phyloP scores from a whole-genome alignment of 2,329 filamentous ascomycete genomes.

The Fusarium sp. region DNA sequence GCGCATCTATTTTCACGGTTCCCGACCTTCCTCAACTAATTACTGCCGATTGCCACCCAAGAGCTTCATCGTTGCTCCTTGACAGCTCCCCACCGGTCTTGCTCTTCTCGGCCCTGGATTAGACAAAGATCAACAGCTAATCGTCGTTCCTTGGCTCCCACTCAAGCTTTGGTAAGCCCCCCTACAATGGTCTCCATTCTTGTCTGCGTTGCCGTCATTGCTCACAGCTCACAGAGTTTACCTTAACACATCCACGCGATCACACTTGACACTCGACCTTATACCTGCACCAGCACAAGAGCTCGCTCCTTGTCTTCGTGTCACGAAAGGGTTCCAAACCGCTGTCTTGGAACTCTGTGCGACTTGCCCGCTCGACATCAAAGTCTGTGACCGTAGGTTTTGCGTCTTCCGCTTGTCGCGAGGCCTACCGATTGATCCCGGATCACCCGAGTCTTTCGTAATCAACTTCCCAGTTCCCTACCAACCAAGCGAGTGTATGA shows the following conservation, averaged over 20 bases:
- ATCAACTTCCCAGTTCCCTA: conserved; percentile 3
- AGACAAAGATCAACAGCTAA: conserved; percentile 11
- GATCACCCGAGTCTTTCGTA: conserved; percentile 16
- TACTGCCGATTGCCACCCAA: conserved; percentile 34
- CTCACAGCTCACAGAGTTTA: conserved; percentile 37
- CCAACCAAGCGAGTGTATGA: conserved; percentile 20
- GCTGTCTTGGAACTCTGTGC: conserved; percentile 37
- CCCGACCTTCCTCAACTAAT: conserved; percentile 40
- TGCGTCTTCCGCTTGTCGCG: conserved; percentile 21
- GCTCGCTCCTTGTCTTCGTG: conserved; percentile 35
- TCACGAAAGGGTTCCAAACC: conserved; percentile 38
- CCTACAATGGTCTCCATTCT: conserved; percentile 37
- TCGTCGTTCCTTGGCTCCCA: conserved; percentile 30
- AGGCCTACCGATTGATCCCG: conserved; percentile 16
- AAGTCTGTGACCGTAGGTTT: conserved; percentile 24
- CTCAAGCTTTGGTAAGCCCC: conserved; percentile 42
- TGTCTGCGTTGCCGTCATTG: conserved; percentile 40
- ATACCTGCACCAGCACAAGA: conserved; percentile 35
- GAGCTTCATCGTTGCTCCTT: conserved; percentile 31
- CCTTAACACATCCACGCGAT: conserved; percentile 35
- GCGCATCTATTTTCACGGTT: conserved; percentile 41
- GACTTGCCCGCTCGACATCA: conserved; percentile 36
- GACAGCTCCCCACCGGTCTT: conserved; percentile 31
- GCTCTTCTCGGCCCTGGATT: conserved; percentile 25
- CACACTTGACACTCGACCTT: conserved; percentile 34